These are phyloP conservation scores for Solanum pinnatisectum DNA, from an alignment of 257 asterid species.

Conservation along the genomic window DNA sequence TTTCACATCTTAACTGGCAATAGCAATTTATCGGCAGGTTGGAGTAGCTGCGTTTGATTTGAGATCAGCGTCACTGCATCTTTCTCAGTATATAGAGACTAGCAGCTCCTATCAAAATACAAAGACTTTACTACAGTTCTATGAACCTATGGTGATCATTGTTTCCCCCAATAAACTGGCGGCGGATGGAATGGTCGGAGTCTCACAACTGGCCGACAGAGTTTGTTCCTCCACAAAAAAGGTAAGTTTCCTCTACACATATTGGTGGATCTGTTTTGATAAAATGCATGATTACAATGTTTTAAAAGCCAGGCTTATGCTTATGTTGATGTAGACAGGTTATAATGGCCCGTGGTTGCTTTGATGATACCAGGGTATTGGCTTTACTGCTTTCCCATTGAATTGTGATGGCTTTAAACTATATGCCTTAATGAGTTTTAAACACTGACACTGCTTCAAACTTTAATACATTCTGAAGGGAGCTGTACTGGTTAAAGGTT, in stretches of 20 bases:
- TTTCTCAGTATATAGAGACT: constrained; percentile 92
- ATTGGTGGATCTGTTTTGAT: not conserved
- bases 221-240: constrained; percentile 61
- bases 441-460: constrained; percentile 14
- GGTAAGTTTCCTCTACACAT: constrained; percentile 23
- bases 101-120: constrained; percentile 93
- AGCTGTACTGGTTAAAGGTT: constrained; percentile 61
- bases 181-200: constrained; percentile 93
- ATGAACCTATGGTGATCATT: constrained; percentile 76
- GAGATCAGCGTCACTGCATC: constrained; percentile 94
- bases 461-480: constrained; percentile 46
- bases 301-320: constrained; percentile 5
- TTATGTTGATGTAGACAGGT: constrained; percentile 39
- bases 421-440: not conserved
- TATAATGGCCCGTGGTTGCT: constrained; percentile 74
- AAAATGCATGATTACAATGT: not conserved
- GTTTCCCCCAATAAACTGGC: constrained; percentile 84
- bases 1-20: not conserved
- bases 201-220: constrained; percentile 76
- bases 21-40: constrained; percentile 36
- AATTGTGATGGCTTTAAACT: not conserved
- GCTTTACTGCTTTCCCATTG: not conserved
- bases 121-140: constrained; percentile 79
- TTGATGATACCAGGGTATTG: constrained; percentile 88
- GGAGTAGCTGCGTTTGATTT: constrained; percentile 96